Evolutionary conservation across 148 eudicot species (phyloP), one percentile per base, ranked within the genome.

Genomic region (Amaranthus cruentus): DNA sequence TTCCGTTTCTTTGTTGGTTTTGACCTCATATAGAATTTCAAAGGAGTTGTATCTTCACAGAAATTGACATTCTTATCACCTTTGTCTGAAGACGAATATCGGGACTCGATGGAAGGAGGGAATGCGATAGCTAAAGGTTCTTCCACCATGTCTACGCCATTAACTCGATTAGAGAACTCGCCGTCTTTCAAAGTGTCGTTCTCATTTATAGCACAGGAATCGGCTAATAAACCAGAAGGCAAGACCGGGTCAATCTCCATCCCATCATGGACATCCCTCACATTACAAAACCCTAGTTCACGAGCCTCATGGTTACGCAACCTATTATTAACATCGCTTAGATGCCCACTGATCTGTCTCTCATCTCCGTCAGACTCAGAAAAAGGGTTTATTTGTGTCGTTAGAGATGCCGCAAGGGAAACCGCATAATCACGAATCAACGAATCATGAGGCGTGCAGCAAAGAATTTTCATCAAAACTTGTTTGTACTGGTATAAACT

Each of bases 371-470:
- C 84, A 69, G 59, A 18, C 48, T 68, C 75, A 64, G 73, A 62
- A 62, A 83, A 78, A 64, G 75, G 74, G 58, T 75, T 83, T 72
- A 94, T 75, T 80, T 91, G 96, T 59, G 53, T 82, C 79, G 87
- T 87, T 46, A 91, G 85, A 86, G 88, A 88, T n/a, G 86, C 82
- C 13, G 92, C 84, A 70, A 95, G 80, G 79, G 96, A 87, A 81
- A 87, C 93, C 64, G 96, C 97, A 79, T 91, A 93, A 83, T 95
- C 99, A 66, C 97, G 96, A 38, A 90, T 78, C 78, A 91, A 75
- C 70, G 96, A 91, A 79, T 95, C 92, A 67, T 77, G 70, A 15
- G 86, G 93, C 7, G 88, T 88, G 74, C 92, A 90, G 43, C 70
- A 77, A 21, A 91, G 83, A 77, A 95, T 70, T 60, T 87, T 82